Base-by-base conservation (phyloP, 371 early-diverging fungal genomes). In the Mortierella sp. region DNA sequence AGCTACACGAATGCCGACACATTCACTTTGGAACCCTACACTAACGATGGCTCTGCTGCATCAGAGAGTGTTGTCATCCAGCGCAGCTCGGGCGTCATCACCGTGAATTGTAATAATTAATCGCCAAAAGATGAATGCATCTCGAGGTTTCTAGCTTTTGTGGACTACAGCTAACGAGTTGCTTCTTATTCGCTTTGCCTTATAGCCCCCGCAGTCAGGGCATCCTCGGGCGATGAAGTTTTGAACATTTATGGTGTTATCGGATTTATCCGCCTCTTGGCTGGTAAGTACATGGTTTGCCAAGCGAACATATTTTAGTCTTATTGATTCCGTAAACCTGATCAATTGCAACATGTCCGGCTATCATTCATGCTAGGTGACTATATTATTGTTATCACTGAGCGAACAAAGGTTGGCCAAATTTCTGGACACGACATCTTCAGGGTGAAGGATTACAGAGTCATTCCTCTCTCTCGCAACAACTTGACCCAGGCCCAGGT, bases 351-450 rank as follows among this genome's bases (percentile, higher is more conserved):
- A 5, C 31, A 2, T 4, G 5, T 51, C 23, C n/a, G 17, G 5
- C 7, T 63, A n/a, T 51, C 19, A 13, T 35, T 32, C 37, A 32
- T 53, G 13, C n/a, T 60, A 92, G 96, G 97, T 37, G 92, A 93
- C 64, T 92, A 96, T 68, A 83, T 98, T 74, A 85, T 98, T 55
- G 89, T 95, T 51, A 92, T 97, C 47, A 96, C 96, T 3, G 90
- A 90, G 19, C 88, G 95, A 60, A 88, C 87, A 64, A 84, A 85
- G 51, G 84, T 93, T 19, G 96, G 96, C 86, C 65, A 85, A 15
- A 80, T 91, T 37, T 79, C 81, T 13, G 89, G 87, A 17, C 86
- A 93, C 40, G 89, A 91, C 37, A 89, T 97, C 35, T 97, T 90
- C 86, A 86, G 86, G 35, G 86, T 95, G 29, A 89, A 90, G 23